phyloP scores from a whole-genome alignment of 805 yeast species.

The Saccharomycopsis oosterbeekiorum region DNA sequence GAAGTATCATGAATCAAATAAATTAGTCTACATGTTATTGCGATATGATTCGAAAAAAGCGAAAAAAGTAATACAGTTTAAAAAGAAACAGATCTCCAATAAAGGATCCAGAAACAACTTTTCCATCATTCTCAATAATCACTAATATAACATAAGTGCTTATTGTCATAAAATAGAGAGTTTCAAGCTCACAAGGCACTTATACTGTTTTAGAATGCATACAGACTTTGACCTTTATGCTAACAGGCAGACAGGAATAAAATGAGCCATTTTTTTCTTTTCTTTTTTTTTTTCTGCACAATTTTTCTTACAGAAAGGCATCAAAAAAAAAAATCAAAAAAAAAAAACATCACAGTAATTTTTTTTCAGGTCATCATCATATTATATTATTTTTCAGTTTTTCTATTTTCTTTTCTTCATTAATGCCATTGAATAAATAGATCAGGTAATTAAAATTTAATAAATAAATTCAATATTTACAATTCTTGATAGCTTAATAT shows the following conservation, averaged over 20 bases:
- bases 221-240: too few relatives aligned
- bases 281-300: background rate
- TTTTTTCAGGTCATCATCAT: background rate
- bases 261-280: background rate
- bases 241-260: background rate
- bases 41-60: slow-evolving; percentile 32
- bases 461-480: too few relatives aligned
- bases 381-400: background rate
- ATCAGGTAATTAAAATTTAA: too few relatives aligned
- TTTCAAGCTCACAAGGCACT: too few relatives aligned
- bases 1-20: slow-evolving; percentile 49
- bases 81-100: slow-evolving; percentile 8
- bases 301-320: background rate
- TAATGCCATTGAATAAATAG: background rate
- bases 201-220: too few relatives aligned
- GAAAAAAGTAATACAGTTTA: slow-evolving; percentile 1
- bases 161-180: too few relatives aligned
- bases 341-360: background rate
- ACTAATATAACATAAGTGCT: background rate
- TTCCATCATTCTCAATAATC: slow-evolving; percentile 9
- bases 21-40: slow-evolving; percentile 65
- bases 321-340: background rate
- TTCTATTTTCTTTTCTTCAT: background rate
- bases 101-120: slow-evolving; percentile 14
- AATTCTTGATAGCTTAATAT: background rate